Evolutionary conservation across 2,329 filamentous ascomycete species (phyloP).

Genomic region (Aspergillus pseudonomiae): DNA sequence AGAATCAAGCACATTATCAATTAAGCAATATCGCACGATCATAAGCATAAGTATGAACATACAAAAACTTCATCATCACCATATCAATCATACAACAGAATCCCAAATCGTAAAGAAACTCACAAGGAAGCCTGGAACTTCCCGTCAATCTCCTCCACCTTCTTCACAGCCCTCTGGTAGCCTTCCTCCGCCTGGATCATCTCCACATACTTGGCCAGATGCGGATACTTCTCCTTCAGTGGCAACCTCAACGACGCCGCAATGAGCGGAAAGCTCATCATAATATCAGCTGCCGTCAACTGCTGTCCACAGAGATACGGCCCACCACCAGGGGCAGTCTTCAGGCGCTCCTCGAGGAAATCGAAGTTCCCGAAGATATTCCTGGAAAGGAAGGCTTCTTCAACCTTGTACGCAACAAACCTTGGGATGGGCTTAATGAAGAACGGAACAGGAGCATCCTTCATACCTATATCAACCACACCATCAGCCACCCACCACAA

Average conservation of each 20-base stretch:
- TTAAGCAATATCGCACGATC: background rate
- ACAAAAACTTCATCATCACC: background rate
- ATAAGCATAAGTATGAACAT: background rate
- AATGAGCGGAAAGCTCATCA: slow-evolving; percentile 51
- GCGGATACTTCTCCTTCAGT: slow-evolving; percentile 41
- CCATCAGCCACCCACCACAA: background rate
- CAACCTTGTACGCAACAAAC: slow-evolving; percentile 53
- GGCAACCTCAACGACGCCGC: slow-evolving; percentile 40
- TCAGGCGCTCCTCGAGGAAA: slow-evolving; percentile 50
- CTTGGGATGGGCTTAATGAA: slow-evolving; percentile 68
- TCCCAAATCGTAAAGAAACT: background rate
- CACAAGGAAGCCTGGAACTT: slow-evolving; percentile 35
- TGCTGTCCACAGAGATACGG: slow-evolving; percentile 48
- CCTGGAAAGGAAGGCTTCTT: slow-evolving; percentile 42
- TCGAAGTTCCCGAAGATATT: slow-evolving; percentile 47
- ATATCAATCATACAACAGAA: background rate
- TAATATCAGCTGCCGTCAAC: slow-evolving; percentile 50
- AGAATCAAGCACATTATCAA: background rate
- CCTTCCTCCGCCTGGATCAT: slow-evolving; percentile 40
- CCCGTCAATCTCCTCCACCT: slow-evolving; percentile 47
- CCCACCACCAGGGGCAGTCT: slow-evolving; percentile 43
- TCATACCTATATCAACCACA: slow-evolving; percentile 41
- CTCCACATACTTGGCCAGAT: slow-evolving; percentile 40
- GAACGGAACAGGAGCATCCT: slow-evolving; percentile 63
- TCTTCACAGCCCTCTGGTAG: slow-evolving; percentile 44